These are phyloP conservation scores for Saccharomycopsis sp. DNA, from an alignment of 805 yeast species.

Conservation along the genomic window DNA sequence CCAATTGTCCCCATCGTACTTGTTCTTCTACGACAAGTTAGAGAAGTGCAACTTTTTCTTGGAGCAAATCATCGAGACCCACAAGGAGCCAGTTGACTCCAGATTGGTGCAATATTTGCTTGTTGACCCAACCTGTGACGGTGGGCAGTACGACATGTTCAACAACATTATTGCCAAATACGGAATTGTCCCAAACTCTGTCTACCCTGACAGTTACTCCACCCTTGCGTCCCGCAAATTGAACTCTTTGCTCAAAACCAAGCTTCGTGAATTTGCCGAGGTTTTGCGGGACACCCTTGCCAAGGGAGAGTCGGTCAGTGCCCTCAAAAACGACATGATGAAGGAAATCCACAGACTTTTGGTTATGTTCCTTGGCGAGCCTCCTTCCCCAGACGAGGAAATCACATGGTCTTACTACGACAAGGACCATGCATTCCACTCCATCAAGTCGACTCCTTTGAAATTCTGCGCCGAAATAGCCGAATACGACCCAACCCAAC, in stretches of 20 bases:
- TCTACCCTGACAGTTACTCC: constrained; percentile 61
- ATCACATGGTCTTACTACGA: constrained; percentile 72
- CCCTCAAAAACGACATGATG: constrained; percentile 40
- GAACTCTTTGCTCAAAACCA: constrained; percentile 58
- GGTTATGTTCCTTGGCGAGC: constrained; percentile 65
- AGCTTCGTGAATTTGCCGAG: constrained; percentile 74
- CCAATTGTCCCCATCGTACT: constrained; percentile 70
- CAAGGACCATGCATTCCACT: constrained; percentile 51
- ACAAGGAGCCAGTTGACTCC: constrained; percentile 58
- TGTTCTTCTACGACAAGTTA: constrained; percentile 79
- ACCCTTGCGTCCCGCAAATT: constrained; percentile 44
- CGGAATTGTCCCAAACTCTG: constrained; percentile 69
- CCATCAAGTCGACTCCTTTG: constrained; percentile 51
- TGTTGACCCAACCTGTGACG: constrained; percentile 64
- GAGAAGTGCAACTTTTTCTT: constrained; percentile 78
- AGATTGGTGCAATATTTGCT: constrained; percentile 63
- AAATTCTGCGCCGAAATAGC: constrained; percentile 53
- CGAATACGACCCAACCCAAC: constrained; percentile 42
- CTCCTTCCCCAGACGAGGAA: constrained; percentile 63
- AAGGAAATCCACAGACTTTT: constrained; percentile 58
- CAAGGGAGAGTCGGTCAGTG: constrained; percentile 34
- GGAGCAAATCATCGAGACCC: constrained; percentile 67
- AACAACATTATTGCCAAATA: constrained; percentile 70
- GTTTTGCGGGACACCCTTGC: constrained; percentile 45
- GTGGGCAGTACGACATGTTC: constrained; percentile 87